Conservation (phyloP, 352 stramenopile species). For the Phytophthora syringae region DNA sequence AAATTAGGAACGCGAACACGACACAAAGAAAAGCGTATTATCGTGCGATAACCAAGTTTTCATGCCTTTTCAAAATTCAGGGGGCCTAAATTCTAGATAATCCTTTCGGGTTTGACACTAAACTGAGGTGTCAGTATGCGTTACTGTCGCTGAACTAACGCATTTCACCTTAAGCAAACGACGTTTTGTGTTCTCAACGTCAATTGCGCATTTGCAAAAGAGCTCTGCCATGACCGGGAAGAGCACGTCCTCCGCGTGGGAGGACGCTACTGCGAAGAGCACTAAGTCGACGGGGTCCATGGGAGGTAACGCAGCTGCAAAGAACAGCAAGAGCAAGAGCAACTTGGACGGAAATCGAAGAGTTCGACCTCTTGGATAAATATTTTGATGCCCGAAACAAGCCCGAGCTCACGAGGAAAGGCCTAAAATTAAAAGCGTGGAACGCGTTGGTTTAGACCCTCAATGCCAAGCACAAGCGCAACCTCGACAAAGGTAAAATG, state of each 20-base stretch:
- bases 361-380: conserved; percentile 19
- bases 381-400: conserved; percentile 3
- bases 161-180: neutral
- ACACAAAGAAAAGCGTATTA: neutral
- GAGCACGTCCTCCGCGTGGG: neutral
- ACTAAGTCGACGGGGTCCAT: neutral
- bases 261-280: neutral
- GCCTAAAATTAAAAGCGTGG: conserved; percentile 3
- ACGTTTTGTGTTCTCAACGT: neutral
- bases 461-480: neutral
- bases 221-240: neutral
- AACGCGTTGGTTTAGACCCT: conserved; percentile 1
- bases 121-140: neutral
- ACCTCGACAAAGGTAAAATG: conserved; percentile 9
- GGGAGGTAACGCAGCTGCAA: neutral
- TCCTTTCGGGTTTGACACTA: neutral
- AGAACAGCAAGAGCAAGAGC: neutral
- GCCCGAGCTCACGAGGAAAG: conserved; percentile 2
- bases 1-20: conserved; percentile 12
- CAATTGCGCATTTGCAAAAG: neutral
- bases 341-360: conserved; percentile 5
- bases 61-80: conserved; percentile 7
- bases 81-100: neutral
- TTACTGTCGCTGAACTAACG: neutral
- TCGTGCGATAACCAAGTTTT: neutral